Evolutionary conservation across 176 grass and related monocot genomes (phyloP).

Genomic region (Themeda triandra): DNA sequence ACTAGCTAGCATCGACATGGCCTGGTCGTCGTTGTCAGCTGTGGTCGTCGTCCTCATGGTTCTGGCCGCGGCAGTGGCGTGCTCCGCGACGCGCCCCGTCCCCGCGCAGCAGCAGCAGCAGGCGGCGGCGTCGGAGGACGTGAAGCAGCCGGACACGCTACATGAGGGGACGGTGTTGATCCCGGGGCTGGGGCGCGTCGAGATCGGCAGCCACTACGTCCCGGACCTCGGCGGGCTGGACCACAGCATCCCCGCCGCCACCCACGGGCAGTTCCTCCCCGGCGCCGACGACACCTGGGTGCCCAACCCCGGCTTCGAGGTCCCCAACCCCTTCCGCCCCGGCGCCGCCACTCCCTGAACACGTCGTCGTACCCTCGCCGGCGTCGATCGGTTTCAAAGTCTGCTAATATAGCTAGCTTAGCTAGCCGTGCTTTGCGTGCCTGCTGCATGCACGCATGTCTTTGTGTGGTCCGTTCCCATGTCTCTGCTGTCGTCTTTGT

Average conservation of each 20-base stretch:
- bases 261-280: constrained; percentile 48
- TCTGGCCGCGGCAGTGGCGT: constrained; percentile 33
- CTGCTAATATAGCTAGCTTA: no score
- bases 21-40: background rate
- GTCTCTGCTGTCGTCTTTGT: background rate
- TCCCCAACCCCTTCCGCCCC: constrained; percentile 72
- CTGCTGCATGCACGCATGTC: constrained; percentile 11
- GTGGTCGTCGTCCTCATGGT: constrained; percentile 30
- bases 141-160: constrained; percentile 38
- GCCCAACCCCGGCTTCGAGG: constrained; percentile 82
- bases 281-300: constrained; percentile 79
- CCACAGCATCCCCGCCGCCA: constrained; percentile 80
- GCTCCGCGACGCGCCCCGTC: constrained; percentile 40
- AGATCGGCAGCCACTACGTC: constrained; percentile 29
- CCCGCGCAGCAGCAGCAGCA: background rate
- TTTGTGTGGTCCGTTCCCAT: background rate
- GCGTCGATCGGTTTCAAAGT: no score
- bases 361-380: background rate
- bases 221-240: constrained; percentile 56
- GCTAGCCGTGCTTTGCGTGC: background rate
- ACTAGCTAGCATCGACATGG: background rate
- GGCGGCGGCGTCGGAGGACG: background rate
- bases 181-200: constrained; percentile 58
- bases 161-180: constrained; percentile 58
- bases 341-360: constrained; percentile 31